Conservation (phyloP, 306 rosid species). For the Comarum palustre region DNA sequence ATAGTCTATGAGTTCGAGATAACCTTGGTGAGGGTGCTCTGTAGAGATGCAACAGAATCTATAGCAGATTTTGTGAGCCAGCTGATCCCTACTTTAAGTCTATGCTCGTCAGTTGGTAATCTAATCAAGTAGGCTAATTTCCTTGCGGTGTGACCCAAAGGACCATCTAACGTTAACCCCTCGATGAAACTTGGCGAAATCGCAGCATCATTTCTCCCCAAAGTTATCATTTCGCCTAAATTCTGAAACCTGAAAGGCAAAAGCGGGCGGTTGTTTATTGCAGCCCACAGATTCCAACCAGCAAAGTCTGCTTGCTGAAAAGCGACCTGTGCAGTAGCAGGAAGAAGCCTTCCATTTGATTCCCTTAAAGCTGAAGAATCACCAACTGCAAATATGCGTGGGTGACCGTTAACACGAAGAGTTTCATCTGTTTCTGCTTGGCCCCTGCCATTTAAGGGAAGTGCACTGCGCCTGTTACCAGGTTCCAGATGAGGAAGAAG, state of each 20-base stretch:
- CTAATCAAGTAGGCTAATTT: slow-evolving; percentile 90
- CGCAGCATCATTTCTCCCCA: slow-evolving; percentile 89
- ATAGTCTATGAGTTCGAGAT: slow-evolving; percentile 46
- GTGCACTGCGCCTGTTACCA: slow-evolving; percentile 43
- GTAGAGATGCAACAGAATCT: slow-evolving; percentile 67
- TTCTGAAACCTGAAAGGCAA: slow-evolving; percentile 96
- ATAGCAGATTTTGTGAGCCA: slow-evolving; percentile 85
- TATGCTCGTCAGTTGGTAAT: slow-evolving; percentile 89
- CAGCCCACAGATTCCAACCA: slow-evolving; percentile 99
- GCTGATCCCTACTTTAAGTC: slow-evolving; percentile 88
- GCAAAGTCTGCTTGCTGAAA: slow-evolving; percentile 97
- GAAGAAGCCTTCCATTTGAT: slow-evolving; percentile 80
- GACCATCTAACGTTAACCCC: slow-evolving; percentile 87
- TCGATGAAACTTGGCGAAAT: slow-evolving; percentile 87
- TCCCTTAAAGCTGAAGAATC: slow-evolving; percentile 85
- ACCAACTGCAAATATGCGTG: slow-evolving; percentile 95
- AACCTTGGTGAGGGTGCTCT: slow-evolving; percentile 61
- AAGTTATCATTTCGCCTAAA: slow-evolving; percentile 92
- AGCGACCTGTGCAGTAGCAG: slow-evolving; percentile 98
- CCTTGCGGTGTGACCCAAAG: slow-evolving; percentile 86
- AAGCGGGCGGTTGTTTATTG: slow-evolving; percentile 88
- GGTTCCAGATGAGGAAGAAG: slow-evolving; percentile 69
- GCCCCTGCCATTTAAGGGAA: slow-evolving; percentile 86
- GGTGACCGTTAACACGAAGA: slow-evolving; percentile 97
- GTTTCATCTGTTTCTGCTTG: slow-evolving; percentile 96